These are phyloP conservation scores for Podosphaera fusca DNA, from an alignment of 2,329 filamentous ascomycete genomes.

Conservation along the genomic window DNA sequence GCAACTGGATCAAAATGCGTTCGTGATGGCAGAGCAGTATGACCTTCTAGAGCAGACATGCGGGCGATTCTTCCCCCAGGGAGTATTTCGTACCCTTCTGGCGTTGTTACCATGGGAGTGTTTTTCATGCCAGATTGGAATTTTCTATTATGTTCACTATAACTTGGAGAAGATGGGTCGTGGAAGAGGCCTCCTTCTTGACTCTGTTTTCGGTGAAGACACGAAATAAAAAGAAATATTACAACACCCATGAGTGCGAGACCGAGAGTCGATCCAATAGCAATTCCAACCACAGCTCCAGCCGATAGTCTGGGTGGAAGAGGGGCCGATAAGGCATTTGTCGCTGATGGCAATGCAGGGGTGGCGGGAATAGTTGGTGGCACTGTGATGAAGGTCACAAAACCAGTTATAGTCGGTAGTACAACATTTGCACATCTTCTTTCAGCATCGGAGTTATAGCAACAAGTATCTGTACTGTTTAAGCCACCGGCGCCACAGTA, in stretches of 20 bases:
- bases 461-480: constrained; percentile 91
- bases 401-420: constrained; percentile 51
- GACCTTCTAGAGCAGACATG: constrained; percentile 80
- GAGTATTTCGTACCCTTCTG: constrained; percentile 44
- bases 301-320: constrained; percentile 35
- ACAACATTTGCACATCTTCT: constrained; percentile 50
- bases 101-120: constrained; percentile 17
- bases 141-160: constrained; percentile 18
- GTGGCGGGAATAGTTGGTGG: constrained; percentile 18
- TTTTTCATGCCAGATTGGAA: constrained; percentile 22
- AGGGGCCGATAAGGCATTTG: constrained; percentile 3
- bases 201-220: constrained; percentile 27
- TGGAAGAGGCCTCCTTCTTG: constrained; percentile 54
- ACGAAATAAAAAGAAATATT: constrained; percentile 31
- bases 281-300: constrained; percentile 80
- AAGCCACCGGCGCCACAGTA: constrained; percentile 67
- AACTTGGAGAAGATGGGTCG: constrained; percentile 62
- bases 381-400: constrained; percentile 34
- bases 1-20: constrained; percentile 8
- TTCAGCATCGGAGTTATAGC: constrained; percentile 58
- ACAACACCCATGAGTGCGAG: constrained; percentile 45
- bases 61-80: constrained; percentile 78
- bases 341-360: constrained; percentile 6
- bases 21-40: constrained; percentile 34
- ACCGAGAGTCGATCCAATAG: constrained; percentile 56